Evolutionary conservation across 2,329 filamentous ascomycete genomes (phyloP).

Genomic region (Colletotrichum melonis): DNA sequence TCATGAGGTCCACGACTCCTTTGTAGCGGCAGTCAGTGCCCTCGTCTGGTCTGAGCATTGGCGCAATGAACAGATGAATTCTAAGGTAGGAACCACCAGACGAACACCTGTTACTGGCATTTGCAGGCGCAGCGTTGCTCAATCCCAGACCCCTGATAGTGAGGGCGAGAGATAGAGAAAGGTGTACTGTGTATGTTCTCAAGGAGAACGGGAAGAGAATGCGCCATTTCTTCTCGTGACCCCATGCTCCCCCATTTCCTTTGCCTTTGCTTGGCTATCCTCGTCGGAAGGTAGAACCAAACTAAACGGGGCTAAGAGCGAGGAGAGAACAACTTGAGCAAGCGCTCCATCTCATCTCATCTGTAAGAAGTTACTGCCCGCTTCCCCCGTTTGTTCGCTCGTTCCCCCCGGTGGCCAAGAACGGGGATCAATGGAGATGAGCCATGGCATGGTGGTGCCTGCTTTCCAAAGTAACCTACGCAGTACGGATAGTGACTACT

Average conservation of each 20-base stretch:
- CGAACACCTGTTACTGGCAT: background rate
- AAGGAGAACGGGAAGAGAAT: background rate
- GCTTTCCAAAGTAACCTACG: background rate
- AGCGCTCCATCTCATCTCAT: background rate
- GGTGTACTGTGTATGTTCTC: background rate
- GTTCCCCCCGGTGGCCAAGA: slow-evolving; percentile 11
- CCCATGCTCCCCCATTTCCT: background rate
- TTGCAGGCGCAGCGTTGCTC: background rate
- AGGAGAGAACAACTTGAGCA: background rate
- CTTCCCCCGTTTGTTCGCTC: slow-evolving; percentile 3
- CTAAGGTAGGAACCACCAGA: slow-evolving; percentile 4
- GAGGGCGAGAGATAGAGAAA: background rate
- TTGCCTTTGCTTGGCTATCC: background rate
- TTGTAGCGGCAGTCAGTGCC: background rate
- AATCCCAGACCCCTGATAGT: background rate
- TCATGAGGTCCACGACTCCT: background rate
- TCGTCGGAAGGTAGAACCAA: background rate
- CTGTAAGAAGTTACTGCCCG: background rate
- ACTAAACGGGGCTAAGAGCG: background rate
- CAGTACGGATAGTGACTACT: no score
- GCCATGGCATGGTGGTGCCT: background rate
- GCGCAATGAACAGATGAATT: background rate
- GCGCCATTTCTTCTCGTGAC: slow-evolving; percentile 3
- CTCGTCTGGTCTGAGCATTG: background rate
- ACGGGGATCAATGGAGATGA: slow-evolving; percentile 3